Evolutionary conservation across 495 filamentous ascomycete species (phyloP).

Genomic region (Endocarpon pusillum): DNA sequence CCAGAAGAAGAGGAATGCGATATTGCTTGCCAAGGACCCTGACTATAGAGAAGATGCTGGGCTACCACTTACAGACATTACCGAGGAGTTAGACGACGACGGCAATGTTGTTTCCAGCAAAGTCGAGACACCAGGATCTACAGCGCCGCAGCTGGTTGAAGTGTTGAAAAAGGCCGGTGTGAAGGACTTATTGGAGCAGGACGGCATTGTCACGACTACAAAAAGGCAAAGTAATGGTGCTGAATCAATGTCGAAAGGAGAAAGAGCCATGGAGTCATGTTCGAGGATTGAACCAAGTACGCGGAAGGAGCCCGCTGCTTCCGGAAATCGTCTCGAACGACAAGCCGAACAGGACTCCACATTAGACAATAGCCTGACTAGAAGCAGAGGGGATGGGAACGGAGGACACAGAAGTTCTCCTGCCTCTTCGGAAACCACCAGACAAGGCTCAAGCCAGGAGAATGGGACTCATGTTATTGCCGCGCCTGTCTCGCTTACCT

Average conservation of each 20-base stretch:
- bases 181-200: slow-evolving; percentile 25
- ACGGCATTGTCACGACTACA: not conserved
- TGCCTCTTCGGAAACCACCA: no score
- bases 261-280: no score
- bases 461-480: no score
- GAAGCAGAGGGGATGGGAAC: no score
- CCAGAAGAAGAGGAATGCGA: slow-evolving; percentile 1
- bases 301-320: not conserved
- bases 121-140: slow-evolving; percentile 41
- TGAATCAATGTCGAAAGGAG: not conserved
- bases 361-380: no score
- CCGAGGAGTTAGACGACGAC: slow-evolving; percentile 83
- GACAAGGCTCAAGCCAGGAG: not conserved
- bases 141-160: slow-evolving; percentile 43
- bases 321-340: not conserved
- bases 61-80: slow-evolving; percentile 67
- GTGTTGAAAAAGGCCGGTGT: slow-evolving; percentile 55
- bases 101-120: slow-evolving; percentile 60
- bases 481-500: not conserved
- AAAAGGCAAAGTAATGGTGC: not conserved
- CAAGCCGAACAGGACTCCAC: slow-evolving; percentile 2
- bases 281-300: not conserved
- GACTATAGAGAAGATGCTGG: slow-evolving; percentile 47
- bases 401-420: no score
- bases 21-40: not conserved